Conservation (phyloP, 805 yeast species). For the Saccharomyces kudriavzevii region DNA sequence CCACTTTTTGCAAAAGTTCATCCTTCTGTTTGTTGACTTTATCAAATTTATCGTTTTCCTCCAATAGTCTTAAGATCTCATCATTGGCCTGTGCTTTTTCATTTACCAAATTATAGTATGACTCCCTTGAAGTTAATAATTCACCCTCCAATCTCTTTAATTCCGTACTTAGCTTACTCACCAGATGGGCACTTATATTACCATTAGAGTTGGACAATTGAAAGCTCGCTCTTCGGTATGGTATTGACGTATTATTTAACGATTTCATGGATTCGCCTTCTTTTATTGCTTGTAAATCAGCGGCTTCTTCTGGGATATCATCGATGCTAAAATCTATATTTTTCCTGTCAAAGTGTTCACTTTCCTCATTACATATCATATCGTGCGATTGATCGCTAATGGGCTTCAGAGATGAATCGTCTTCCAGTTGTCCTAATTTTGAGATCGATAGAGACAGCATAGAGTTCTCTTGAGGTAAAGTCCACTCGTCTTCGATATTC, state of each 20-base stretch:
- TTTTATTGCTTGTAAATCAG: slow-evolving; percentile 11
- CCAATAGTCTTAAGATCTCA: slow-evolving; percentile 55
- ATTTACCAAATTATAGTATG: slow-evolving; percentile 40
- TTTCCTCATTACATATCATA: neutral
- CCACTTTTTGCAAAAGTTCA: slow-evolving; percentile 31
- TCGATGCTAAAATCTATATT: slow-evolving; percentile 5
- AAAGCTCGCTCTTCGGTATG: slow-evolving; percentile 5
- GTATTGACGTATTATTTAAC: slow-evolving; percentile 1
- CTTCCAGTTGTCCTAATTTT: neutral
- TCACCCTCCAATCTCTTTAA: slow-evolving; percentile 79
- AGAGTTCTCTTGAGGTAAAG: slow-evolving; percentile 7
- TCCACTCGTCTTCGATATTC: slow-evolving; percentile 17
- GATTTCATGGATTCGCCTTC: slow-evolving; percentile 1
- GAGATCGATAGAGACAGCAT: slow-evolving; percentile 1
- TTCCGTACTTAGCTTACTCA: slow-evolving; percentile 67
- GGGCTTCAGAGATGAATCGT: neutral
- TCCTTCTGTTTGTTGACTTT: slow-evolving; percentile 27
- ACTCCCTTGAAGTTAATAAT: slow-evolving; percentile 54
- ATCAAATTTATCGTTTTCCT: slow-evolving; percentile 39
- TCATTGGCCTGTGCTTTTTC: slow-evolving; percentile 63
- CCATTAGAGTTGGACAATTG: slow-evolving; percentile 1
- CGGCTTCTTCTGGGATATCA: slow-evolving; percentile 25
- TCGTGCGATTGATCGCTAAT: neutral
- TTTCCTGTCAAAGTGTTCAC: neutral
- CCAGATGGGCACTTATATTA: slow-evolving; percentile 41